phyloP scores from a whole-genome alignment of 1,284 basidiomycete genomes.

The Puccinia polysora region DNA sequence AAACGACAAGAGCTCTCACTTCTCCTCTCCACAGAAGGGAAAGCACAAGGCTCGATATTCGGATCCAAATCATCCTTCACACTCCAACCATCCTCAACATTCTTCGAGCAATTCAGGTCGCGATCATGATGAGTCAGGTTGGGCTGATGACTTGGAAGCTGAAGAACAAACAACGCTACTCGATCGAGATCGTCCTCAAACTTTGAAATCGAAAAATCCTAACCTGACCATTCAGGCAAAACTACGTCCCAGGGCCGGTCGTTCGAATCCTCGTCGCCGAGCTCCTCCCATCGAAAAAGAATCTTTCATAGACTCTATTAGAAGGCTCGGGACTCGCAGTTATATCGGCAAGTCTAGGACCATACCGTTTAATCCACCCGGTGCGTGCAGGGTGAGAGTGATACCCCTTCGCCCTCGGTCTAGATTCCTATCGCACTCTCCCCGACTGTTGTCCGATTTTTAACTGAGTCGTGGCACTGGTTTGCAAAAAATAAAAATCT shows the following conservation, averaged over 20 bases:
- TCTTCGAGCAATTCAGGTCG: neutral
- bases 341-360: slow-evolving; percentile 26
- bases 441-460: too few species aligned
- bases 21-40: too few species aligned
- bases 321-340: slow-evolving; percentile 10
- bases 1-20: too few species aligned
- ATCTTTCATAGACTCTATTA: slow-evolving; percentile 22
- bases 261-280: neutral
- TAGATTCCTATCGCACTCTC: neutral
- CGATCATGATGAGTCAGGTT: neutral
- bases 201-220: neutral
- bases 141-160: neutral
- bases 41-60: slow-evolving; percentile 31
- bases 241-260: neutral
- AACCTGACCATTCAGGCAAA: neutral
- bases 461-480: neutral
- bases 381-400: slow-evolving; percentile 19
- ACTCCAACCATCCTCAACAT: neutral
- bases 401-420: neutral
- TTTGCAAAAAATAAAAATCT: neutral
- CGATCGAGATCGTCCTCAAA: neutral
- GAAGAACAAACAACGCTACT: slow-evolving; percentile 9
- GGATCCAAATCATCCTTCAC: neutral
- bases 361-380: slow-evolving; percentile 42
- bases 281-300: slow-evolving; percentile 4